Conservation (phyloP, 768 basidiomycete species). For the Cystobasidiopsis lactophilus region DNA sequence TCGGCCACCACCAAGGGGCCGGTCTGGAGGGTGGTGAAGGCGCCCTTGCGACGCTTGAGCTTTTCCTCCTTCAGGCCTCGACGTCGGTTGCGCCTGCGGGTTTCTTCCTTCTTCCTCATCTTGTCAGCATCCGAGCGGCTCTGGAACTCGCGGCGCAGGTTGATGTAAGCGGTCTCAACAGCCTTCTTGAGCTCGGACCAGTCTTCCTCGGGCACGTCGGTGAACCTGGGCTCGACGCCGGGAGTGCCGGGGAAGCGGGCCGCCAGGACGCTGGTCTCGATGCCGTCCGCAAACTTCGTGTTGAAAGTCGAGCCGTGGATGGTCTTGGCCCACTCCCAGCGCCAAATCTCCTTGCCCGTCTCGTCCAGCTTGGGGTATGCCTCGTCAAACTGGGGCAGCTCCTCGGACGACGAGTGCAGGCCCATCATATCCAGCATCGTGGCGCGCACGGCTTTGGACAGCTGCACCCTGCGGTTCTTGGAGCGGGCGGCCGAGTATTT, state of each 20-base stretch:
- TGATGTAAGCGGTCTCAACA: slow-evolving; percentile 7
- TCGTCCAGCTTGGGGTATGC: neutral
- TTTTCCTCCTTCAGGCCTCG: slow-evolving; percentile 9
- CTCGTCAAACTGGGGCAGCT: slow-evolving; percentile 1
- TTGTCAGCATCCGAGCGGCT: slow-evolving; percentile 1
- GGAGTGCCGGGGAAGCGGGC: neutral
- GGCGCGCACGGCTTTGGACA: slow-evolving; percentile 2
- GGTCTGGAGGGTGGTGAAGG: neutral
- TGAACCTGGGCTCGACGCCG: neutral
- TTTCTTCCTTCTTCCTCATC: slow-evolving; percentile 7
- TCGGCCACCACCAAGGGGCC: neutral
- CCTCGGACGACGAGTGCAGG: neutral
- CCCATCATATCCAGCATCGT: slow-evolving; percentile 6
- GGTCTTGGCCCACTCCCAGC: slow-evolving; percentile 11
- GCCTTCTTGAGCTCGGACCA: slow-evolving; percentile 5
- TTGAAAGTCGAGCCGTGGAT: neutral
- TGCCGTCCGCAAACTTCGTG: slow-evolving; percentile 2
- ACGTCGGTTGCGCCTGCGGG: slow-evolving; percentile 1
- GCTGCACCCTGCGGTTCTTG: slow-evolving; percentile 4
- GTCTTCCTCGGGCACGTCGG: slow-evolving; percentile 7
- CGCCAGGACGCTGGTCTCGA: neutral
- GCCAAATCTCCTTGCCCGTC: neutral
- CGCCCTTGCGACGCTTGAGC: neutral
- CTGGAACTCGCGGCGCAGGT: slow-evolving; percentile 6
- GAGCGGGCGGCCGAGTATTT: neutral